Base-by-base conservation (phyloP, 2,329 filamentous ascomycete genomes). In the Venturia carpophila region DNA sequence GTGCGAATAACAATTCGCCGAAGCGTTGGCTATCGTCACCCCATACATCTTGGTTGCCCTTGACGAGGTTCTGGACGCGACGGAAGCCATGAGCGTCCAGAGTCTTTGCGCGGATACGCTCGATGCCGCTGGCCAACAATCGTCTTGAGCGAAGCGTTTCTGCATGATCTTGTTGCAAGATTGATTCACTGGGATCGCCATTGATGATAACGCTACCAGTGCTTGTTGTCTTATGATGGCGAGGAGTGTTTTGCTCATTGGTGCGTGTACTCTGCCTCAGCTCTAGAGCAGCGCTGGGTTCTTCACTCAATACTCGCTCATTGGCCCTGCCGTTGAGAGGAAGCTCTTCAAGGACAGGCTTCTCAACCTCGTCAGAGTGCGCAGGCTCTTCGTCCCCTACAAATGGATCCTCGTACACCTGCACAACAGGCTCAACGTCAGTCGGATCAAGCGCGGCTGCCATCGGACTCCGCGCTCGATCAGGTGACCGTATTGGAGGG, bases 11-110 rank as follows among this genome's bases (percentile, higher is more conserved):
- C 1, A 92, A 79, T 9, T 86, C 81, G 68, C 88, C 84, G 67
- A 91, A 91, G 68, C 84, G 88, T 64, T 88, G 85, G 70, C 88
- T 86, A 60, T 87, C 84, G 67, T 87, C 84, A 1, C 82, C 81
- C 71, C 89, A 85, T 24, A 85, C 79, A 17, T 85, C 81, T 70
- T 76, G 74, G 30, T 82, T 83, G 71, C 81, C 84, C 68, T 88
- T 86, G 67, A 91, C 82, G 68, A 92, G 82, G 47, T 87, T 87
- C 73, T 92, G 89, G 61, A 92, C 79, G 71, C 90, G 89, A 64
- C 89, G 84, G 80, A 92, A 91, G 65, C 89, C 89, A 71, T 92
- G 89, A 3, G 90, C 88, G 71, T 92, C 90, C n/a, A 93, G 82
- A 0, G 85, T 85, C 70, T 85, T 85, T 39, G 84, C 81, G 69